Conservation (phyloP, 345 rosid genomes). For the Euphorbia tirucalli region DNA sequence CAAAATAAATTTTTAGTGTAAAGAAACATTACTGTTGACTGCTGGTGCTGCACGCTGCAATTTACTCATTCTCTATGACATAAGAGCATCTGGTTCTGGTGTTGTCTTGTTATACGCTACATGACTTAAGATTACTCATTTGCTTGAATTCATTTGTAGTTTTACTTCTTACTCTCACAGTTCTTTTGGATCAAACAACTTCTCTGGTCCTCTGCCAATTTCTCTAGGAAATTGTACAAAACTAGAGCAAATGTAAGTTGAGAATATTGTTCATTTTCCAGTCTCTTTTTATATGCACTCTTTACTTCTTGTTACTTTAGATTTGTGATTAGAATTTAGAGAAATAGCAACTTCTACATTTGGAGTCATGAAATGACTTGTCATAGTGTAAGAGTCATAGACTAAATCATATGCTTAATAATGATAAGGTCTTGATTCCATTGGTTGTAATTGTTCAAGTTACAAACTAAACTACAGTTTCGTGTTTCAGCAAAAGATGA, state of each 20-base stretch:
- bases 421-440: too few relatives aligned
- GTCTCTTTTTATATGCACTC: not conserved
- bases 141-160: not conserved
- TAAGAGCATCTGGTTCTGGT: too few relatives aligned
- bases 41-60: not conserved
- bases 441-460: not conserved
- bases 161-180: conserved; percentile 30
- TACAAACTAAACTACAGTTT: not conserved
- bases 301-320: not conserved
- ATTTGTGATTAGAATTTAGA: not conserved
- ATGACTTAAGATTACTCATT: too few relatives aligned
- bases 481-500: not conserved
- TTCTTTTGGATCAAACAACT: conserved; percentile 49
- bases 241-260: conserved; percentile 56
- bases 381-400: too few relatives aligned
- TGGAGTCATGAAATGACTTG: not conserved
- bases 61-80: not conserved
- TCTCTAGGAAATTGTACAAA: conserved; percentile 55
- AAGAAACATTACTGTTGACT: not conserved
- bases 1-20: too few relatives aligned
- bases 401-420: too few relatives aligned
- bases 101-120: not conserved
- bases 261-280: not conserved
- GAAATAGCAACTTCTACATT: not conserved
- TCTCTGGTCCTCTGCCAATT: conserved; percentile 61